Evolutionary conservation across 345 rosid species (phyloP), one percentile per base, ranked within the genome.

Genomic region (Eucalyptus fibrosa): DNA sequence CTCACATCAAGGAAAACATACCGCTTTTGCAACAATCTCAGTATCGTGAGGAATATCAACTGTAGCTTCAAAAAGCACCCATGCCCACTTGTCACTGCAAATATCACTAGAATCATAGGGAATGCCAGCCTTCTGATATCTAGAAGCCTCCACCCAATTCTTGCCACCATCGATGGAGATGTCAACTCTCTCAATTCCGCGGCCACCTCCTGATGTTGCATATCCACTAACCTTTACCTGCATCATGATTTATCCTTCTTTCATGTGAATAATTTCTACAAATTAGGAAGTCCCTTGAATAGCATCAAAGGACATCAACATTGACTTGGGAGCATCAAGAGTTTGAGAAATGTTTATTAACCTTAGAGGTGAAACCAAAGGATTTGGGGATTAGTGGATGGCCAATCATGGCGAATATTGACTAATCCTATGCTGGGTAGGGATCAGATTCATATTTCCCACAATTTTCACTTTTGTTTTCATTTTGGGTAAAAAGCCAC

Each of bases 161-260:
- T 95, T 96, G 51, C 99, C 98, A 65, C 99, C 98, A 90, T 98
- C 99, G 9, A 96, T 82, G 32, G 99, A 98, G 88, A 97, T 93
- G 92, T 98, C 99, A 77, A 98, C 95, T 90, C 99, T 93, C 92
- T 98, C 99, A 89, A 97, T 97, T 88, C 99, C 99, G 2, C 99
- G 98, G 34, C 99, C 99, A 89, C 99, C 99, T 93, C 99, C 99
- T 51, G 99, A 96, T 80, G 89, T 95, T 9, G 99, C 99, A 92
- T 98, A 98, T 85, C 99, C 99, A 88, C 94, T 93, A 55, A 98
- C 92, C 88, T 90, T 94, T 86, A 96, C 94, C 99, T 98, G 94
- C 88, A 89, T 23, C 81, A 86, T 11, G 26, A 30, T 49, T 89
- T 40, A 86, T 81, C 56, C 53, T 17, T 21, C 67, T 11, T 50